Evolutionary conservation across 805 yeast genomes (phyloP), one percentile per base, ranked within the genome.

Genomic region (Huiozyma sinensis): DNA sequence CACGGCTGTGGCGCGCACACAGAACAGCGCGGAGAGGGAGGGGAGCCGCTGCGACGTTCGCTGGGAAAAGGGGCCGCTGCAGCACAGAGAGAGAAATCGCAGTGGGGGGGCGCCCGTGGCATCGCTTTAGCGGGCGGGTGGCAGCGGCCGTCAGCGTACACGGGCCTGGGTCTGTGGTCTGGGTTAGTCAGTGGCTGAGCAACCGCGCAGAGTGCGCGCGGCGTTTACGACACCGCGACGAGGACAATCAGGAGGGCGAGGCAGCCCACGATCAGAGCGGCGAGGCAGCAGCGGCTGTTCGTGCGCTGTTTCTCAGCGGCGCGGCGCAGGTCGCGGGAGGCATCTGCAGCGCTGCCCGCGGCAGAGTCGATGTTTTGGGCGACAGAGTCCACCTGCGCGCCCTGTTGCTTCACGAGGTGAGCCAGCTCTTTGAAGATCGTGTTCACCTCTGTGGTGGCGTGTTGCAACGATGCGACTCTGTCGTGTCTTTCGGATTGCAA

Each of bases 381-480:
- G 12, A 89, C 77, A 0, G 88, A 77, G 56, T 87, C 95, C 12
- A 89, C 72, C 51, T 84, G 88, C 30, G 75, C 79, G 6, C 95
- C 95, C 59, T 89, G 97, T 60, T 86, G 89, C 42, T 73, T 69
- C 2, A 89, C 92, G 53, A 89, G 66, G 34, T 77, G 73, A 11
- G 88, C 87, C 45, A 89, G 63, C 54, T 88, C 95, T 51, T 79
- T 78, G 60, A 87, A 88, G 4, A 89, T 88, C 7, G 87, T 72
- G 60, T 89, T 88, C 36, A 89, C 85, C 51, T 89, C 96, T 43
- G 72, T 75, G 8, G 88, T 86, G 0, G 95, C 95, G 36, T 77
- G 76, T 37, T 82, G 79, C 7, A 88, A 81, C 48, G 76, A 79
- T 30, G 71, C 68, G 31, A 89, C 83, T 48, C 86, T 92, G 27